phyloP scores from a whole-genome alignment of 768 basidiomycete species.

The Naganishia antarctica region DNA sequence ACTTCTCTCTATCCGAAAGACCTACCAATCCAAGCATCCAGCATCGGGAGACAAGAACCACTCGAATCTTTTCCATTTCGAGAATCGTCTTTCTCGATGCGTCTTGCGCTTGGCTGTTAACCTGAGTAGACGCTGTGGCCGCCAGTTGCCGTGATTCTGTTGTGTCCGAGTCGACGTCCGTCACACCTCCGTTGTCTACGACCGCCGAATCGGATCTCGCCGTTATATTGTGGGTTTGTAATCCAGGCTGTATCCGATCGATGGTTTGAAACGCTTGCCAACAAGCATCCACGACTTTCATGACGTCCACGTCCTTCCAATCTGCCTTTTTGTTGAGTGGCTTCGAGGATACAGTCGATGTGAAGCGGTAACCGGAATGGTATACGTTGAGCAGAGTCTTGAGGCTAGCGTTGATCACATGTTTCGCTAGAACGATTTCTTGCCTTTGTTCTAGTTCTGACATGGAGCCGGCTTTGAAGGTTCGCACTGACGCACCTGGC shows the following conservation, averaged over 20 bases:
- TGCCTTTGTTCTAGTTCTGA: neutral
- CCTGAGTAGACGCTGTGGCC: neutral
- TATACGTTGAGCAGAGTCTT: conserved; percentile 3
- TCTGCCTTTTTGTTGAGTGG: neutral
- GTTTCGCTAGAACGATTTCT: conserved; percentile 16
- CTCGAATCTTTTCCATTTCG: conserved; percentile 15
- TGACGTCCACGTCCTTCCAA: conserved; percentile 2
- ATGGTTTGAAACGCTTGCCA: conserved; percentile 15
- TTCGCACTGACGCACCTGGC: neutral
- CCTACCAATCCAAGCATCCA: conserved; percentile 16
- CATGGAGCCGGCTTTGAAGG: neutral
- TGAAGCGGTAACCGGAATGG: conserved; percentile 2
- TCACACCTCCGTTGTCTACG: neutral
- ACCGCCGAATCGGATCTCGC: neutral
- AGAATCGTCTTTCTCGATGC: neutral
- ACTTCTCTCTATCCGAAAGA: neutral
- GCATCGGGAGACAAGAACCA: conserved; percentile 4
- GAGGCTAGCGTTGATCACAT: conserved; percentile 9
- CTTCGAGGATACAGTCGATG: neutral
- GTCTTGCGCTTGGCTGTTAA: no score
- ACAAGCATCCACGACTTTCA: conserved; percentile 1
- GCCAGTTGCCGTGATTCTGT: no score
- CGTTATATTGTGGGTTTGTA: neutral
- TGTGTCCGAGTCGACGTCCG: no score
- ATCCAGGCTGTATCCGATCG: conserved; percentile 1